Evolutionary conservation across 2,329 filamentous ascomycete species (phyloP).

Genomic region (Botrytis porri): DNA sequence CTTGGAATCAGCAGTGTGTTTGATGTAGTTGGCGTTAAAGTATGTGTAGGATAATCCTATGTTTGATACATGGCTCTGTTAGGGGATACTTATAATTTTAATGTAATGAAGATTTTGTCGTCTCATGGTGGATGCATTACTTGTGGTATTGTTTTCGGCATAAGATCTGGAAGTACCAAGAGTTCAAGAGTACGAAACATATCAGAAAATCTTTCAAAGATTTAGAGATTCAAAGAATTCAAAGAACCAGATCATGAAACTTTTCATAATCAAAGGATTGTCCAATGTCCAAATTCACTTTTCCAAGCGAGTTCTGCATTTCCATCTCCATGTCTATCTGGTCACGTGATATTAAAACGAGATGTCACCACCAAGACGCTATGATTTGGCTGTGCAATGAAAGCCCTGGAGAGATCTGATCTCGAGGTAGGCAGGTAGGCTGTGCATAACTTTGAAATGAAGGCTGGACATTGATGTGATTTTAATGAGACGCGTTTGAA

Average conservation of each 20-base stretch:
- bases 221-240: neutral
- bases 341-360: neutral
- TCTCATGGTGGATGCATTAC: neutral
- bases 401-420: neutral
- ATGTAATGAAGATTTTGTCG: no score
- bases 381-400: neutral
- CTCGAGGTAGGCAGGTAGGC: neutral
- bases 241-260: neutral
- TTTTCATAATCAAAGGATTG: neutral
- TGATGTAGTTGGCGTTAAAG: neutral
- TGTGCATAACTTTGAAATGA: neutral
- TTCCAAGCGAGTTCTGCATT: neutral
- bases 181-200: neutral
- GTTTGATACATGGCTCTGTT: neutral
- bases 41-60: neutral
- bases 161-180: neutral
- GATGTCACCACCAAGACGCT: neutral
- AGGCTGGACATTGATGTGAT: neutral
- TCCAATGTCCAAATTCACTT: neutral
- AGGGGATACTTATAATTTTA: neutral
- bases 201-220: neutral
- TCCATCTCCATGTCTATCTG: neutral
- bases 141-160: neutral
- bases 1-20: neutral
- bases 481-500: neutral